Evolutionary conservation across 306 rosid genomes (phyloP), one percentile per base, ranked within the genome.

Genomic region (Cucurbita maxima): DNA sequence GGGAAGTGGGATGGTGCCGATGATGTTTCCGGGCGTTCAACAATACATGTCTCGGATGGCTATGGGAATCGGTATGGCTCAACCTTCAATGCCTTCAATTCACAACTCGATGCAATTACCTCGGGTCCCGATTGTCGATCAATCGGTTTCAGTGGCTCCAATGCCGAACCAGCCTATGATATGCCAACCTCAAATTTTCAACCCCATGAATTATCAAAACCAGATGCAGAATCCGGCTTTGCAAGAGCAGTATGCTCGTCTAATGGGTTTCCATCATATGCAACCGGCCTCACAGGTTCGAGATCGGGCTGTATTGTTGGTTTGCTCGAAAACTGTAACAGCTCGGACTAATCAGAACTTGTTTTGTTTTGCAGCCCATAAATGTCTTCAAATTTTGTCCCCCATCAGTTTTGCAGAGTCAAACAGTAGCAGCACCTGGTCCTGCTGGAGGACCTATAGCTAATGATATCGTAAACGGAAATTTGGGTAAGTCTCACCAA

Each of bases 21-120:
- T 92, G 83, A 82, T 92, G 97, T 86, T 87, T 80, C 96, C 93
- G 2, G 89, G 93, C 45, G 72, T 85, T 53, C 97, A 87, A 77
- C 85, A 87, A 59, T 92, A 71, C 66, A 78, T 89, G 82, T 55
- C 96, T 55, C 86, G 82, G 73, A 82, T 87, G 89, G 83, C 81
- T 19, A 83, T 88, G 78, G 85, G 90, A 34, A 76, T 84, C 82
- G 86, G 78, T 72, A 82, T 87, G 83, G 82, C 78, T 43, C 53
- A 92, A 43, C 81, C 91, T 62, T 71, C 82, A 71, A 74, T 89
- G 81, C 91, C 92, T 75, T 73, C 82, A 6, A 55, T 86, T 41
- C 97, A 76, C 66, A 82, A 82, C 73, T 67, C 83, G 4, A 81
- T 86, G 89, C 90, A 80, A 64, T 80, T 84, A 36, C 87, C 83